Percentiles rank a stretch among this genome's conserved stretches.
Conservation (phyloP, 805 yeast species). For the Sugiyamaella qingdaonensis region DNA sequence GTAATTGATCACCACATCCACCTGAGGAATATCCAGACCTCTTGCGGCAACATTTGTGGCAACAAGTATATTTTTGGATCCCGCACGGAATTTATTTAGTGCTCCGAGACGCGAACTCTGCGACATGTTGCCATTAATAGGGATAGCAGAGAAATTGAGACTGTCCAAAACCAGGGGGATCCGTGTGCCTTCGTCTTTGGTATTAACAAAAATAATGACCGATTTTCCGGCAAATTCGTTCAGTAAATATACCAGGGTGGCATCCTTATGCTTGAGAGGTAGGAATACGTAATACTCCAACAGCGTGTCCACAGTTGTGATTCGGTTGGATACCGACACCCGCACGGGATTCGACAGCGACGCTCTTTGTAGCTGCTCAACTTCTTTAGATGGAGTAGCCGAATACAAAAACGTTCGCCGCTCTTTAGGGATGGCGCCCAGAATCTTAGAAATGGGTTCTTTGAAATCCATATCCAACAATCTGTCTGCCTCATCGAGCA, state of each 20-base stretch:
- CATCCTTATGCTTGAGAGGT: slow-evolving; percentile 89
- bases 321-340: slow-evolving; percentile 82
- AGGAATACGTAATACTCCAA: slow-evolving; percentile 84
- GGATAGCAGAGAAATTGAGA: slow-evolving; percentile 84
- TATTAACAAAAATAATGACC: slow-evolving; percentile 83
- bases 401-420: slow-evolving; percentile 79
- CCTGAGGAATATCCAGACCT: slow-evolving; percentile 94
- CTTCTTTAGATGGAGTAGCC: slow-evolving; percentile 96
- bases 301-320: slow-evolving; percentile 91
- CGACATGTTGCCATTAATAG: slow-evolving; percentile 94
- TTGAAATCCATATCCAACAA: slow-evolving; percentile 95
- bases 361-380: slow-evolving; percentile 91
- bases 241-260: slow-evolving; percentile 73
- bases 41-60: slow-evolving; percentile 98
- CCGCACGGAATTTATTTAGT: slow-evolving; percentile 86
- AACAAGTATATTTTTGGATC: slow-evolving; percentile 84
- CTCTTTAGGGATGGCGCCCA: slow-evolving; percentile 77
- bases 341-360: slow-evolving; percentile 84
- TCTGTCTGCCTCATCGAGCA: slow-evolving; percentile 97
- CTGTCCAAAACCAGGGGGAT: slow-evolving; percentile 75
- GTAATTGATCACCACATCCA: slow-evolving; percentile 82
- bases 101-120: slow-evolving; percentile 89
- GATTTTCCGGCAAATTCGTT: slow-evolving; percentile 85
- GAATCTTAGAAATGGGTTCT: slow-evolving; percentile 82
- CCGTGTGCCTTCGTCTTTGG: slow-evolving; percentile 93